Base-by-base conservation (phyloP, 345 rosid genomes). In the Populus euphratica region DNA sequence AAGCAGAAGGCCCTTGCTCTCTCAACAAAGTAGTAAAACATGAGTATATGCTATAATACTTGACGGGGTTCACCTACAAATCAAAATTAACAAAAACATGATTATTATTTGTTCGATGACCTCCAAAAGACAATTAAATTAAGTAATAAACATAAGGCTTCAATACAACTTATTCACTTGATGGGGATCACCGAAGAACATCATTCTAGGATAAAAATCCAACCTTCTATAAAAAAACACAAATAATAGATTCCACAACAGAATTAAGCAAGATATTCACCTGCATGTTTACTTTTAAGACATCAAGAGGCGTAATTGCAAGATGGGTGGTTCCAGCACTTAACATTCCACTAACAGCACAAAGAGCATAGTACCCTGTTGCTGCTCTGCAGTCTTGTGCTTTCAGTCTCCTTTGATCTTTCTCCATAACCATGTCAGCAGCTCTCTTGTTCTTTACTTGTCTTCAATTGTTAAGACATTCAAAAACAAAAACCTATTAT, bases 221-320 rank as follows among this genome's bases (percentile, higher is more conserved):
- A 47, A 47, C 18, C 52, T 14, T 16, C 6, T 16, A 47, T 5
- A 47, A 47, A 14, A 43, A 10, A 11, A 14, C 4, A 47, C 6
- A 16, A 47, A 47, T 14, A 47, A 47, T 47, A 47, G 52, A 47
- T 47, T 47, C 52, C 52, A 47, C 17, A 47, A 47, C 75, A 77
- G 20, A 47, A 47, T 21, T 66, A 56, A 74, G 27, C 49, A 25
- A 65, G 39, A 35, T 18, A 10, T 21, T 63, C 14, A 89, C 93
- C 95, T 89, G 93, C 93, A 91, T 89, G 76, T 87, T 88, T 74
- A 89, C 93, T 85, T 91, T 88, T 61, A 91, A 79, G 67, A 91
- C 92, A 83, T 90, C 92, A 56, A 90, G 91, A 83, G 96, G 96
- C 25, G 92, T 90, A 4, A 85, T 73, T 56, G 81, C 91, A 10